Evolutionary conservation across 2,329 filamentous ascomycete species (phyloP), one percentile per base, ranked within the genome.

Genomic region (Leptosphaerulina australis): DNA sequence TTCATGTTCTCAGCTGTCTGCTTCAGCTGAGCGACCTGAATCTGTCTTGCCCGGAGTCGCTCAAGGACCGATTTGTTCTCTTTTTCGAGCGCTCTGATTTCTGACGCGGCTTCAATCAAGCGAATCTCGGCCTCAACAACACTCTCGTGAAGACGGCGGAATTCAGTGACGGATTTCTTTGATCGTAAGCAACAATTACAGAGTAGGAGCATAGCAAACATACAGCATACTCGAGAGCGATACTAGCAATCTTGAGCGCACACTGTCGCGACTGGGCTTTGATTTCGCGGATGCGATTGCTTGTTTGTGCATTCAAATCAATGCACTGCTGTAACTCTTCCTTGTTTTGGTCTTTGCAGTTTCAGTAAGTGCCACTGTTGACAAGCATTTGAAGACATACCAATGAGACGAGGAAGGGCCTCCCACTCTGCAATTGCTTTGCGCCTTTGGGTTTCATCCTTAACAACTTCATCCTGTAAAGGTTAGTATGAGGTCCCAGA

Each of bases 31-130:
- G 53, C 29, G 17, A 69, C 51, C 18, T 53, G 22, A 1, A 31
- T 17, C 40, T 60, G 34, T 50, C 66, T 58, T 28, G 30, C 63
- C 61, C 53, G 74, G 64, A 46, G 73, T 70, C 21, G 77, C 70
- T 59, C 31, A 1, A 63, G 20, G 10, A 72, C 63, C 1, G 59
- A 28, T 40, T 53, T 22, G 44, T 91, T 90, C 50, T 86, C 85
- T 12, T 77, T 76, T 61, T 83, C 82, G n/a, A 97, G 77, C 5
- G 83, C 82, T 34, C 84, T 79, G 2, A 88, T 72, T 63, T 99
- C 94, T 0, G 91, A 97, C n/a, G 79, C 72, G 1, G 91, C 92
- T 76, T 99, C 94, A 22, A 95, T 82, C 0, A 83, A 76, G 53
- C 85, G 80, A 34, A 97, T 79, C 59, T 89, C 82, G 2, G 83